Evolutionary conservation across 345 rosid genomes (phyloP).

Genomic region (Iberis pinnata): DNA sequence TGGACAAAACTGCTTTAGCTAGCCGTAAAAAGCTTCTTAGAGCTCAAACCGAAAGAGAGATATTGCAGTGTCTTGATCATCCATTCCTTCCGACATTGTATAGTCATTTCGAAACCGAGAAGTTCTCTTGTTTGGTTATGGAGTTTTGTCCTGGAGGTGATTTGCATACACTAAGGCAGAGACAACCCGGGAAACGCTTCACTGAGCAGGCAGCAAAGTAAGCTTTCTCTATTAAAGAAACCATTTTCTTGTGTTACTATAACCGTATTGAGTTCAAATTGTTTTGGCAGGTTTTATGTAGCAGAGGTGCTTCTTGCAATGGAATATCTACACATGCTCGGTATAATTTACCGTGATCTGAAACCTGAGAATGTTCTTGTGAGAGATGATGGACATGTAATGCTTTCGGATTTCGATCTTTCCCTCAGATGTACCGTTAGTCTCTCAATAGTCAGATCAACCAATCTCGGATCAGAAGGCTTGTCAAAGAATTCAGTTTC

Average conservation of each 20-base stretch:
- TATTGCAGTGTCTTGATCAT: slow-evolving; percentile 64
- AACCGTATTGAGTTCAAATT: background rate
- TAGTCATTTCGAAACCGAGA: slow-evolving; percentile 74
- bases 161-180: slow-evolving; percentile 72
- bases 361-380: slow-evolving; percentile 88
- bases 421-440: slow-evolving; percentile 60
- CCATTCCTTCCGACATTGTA: slow-evolving; percentile 80
- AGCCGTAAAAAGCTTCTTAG: slow-evolving; percentile 73
- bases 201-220: slow-evolving; percentile 81
- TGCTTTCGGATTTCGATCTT: slow-evolving; percentile 88
- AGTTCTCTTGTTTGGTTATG: slow-evolving; percentile 80
- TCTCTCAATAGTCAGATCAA: slow-evolving; percentile 50
- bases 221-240: slow-evolving; percentile 16
- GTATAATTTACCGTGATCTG: slow-evolving; percentile 74
- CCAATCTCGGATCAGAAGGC: slow-evolving; percentile 39
- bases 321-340: slow-evolving; percentile 87
- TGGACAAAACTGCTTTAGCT: slow-evolving; percentile 69
- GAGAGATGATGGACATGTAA: slow-evolving; percentile 84
- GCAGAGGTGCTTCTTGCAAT: slow-evolving; percentile 79
- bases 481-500: slow-evolving; percentile 44
- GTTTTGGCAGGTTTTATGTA: slow-evolving; percentile 56
- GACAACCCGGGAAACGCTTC: slow-evolving; percentile 75
- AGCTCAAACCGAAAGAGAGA: slow-evolving; percentile 81
- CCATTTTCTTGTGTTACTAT: background rate
- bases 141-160: slow-evolving; percentile 92